phyloP scores from a whole-genome alignment of 2,329 filamentous ascomycete genomes.

The Lithohypha guttulata region DNA sequence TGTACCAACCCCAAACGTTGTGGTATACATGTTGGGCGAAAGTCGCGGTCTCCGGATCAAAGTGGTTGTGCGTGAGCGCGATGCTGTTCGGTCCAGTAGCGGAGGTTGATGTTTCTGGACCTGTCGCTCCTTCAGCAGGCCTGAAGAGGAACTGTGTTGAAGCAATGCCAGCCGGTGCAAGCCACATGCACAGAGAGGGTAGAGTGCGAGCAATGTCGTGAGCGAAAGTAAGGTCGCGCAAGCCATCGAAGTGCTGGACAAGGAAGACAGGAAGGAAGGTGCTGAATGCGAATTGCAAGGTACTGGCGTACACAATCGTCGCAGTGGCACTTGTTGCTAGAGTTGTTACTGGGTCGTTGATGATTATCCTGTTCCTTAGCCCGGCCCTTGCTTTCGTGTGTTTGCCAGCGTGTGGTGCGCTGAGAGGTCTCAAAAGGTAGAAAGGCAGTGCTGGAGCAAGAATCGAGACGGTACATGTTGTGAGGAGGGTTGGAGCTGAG shows the following conservation, averaged over 20 bases:
- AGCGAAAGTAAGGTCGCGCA: constrained; percentile 58
- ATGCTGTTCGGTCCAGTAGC: constrained; percentile 5
- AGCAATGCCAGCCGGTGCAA: constrained; percentile 60
- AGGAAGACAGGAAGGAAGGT: constrained; percentile 62
- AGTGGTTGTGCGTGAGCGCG: constrained; percentile 38
- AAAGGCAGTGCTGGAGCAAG: constrained; percentile 63
- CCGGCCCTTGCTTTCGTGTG: constrained; percentile 18
- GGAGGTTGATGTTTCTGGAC: constrained; percentile 26
- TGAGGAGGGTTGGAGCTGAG: constrained; percentile 47
- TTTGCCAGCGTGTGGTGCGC: constrained; percentile 24
- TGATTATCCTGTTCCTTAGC: constrained; percentile 52
- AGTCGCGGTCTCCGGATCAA: constrained; percentile 54
- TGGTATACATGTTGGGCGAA: constrained; percentile 56
- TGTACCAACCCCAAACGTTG: constrained; percentile 51
- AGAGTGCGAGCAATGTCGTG: constrained; percentile 50
- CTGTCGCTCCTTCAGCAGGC: constrained; percentile 39
- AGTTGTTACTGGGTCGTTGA: constrained; percentile 52
- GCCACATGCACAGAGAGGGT: constrained; percentile 36
- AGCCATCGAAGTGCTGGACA: constrained; percentile 62
- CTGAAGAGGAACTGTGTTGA: constrained; percentile 66
- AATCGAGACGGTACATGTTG: constrained; percentile 57
- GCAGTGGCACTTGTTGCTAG: constrained; percentile 58
- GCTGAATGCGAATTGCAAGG: constrained; percentile 57
- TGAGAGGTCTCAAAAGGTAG: constrained; percentile 56
- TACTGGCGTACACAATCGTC: constrained; percentile 62